Percentiles rank a stretch among this genome's conserved stretches.
These are phyloP conservation scores for Cryptococcus hybrid DNA, from an alignment of 1,284 basidiomycete genomes.

Conservation along the genomic window DNA sequence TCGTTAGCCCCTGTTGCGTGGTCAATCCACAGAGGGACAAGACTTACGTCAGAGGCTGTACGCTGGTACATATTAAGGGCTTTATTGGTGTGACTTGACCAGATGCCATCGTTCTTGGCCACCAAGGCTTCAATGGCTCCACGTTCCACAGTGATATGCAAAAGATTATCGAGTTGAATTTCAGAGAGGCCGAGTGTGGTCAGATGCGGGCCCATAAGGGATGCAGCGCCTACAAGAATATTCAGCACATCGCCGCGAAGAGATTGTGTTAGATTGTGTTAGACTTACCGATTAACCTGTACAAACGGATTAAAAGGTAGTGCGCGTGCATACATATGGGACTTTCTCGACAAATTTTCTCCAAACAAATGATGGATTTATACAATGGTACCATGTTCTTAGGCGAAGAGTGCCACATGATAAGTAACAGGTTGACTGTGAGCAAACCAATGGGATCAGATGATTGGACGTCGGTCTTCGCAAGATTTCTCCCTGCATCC, in stretches of 20 bases:
- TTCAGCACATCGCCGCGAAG: neutral
- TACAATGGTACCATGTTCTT: constrained; percentile 15
- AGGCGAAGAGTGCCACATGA: constrained; percentile 15
- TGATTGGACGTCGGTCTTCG: constrained; percentile 38
- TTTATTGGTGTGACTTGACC: neutral
- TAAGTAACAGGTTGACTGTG: constrained; percentile 25
- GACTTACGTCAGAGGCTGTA: neutral
- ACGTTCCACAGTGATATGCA: constrained; percentile 31
- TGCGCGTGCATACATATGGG: constrained; percentile 24
- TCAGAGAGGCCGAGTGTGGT: constrained; percentile 25
- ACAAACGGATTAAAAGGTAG: constrained; percentile 32
- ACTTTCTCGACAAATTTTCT: constrained; percentile 23
- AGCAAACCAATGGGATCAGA: constrained; percentile 34
- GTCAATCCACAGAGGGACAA: neutral
- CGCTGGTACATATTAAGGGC: neutral
- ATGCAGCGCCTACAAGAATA: constrained; percentile 20
- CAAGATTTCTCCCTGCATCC: constrained; percentile 26
- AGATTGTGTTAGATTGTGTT: neutral
- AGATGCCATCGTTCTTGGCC: constrained; percentile 2
- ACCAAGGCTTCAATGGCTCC: constrained; percentile 23
- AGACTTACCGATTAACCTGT: constrained; percentile 30
- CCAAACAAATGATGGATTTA: constrained; percentile 22
- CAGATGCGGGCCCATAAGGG: constrained; percentile 17
- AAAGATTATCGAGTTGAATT: constrained; percentile 39
- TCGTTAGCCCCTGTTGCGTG: no score